These are phyloP conservation scores for Nymphaea thermarum DNA, from an alignment of 164 flowering plant genomes.

Conservation along the genomic window DNA sequence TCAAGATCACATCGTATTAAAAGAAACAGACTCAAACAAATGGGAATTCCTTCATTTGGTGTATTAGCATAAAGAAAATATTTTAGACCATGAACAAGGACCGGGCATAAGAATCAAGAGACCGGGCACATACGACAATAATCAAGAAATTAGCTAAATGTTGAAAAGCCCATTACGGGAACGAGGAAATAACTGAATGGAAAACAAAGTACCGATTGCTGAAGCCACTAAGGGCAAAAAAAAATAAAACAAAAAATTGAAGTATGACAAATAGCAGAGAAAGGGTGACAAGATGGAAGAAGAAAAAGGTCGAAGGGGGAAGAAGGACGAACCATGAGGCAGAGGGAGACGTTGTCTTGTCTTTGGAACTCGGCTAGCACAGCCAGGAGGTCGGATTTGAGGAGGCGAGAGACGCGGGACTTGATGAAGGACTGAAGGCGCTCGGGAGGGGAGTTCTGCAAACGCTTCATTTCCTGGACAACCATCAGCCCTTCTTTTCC, in stretches of 20 bases:
- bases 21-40: no score
- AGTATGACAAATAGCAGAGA: neutral
- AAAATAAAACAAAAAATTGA: neutral
- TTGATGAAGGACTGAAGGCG: constrained; percentile 58
- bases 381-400: constrained; percentile 76
- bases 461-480: constrained; percentile 78
- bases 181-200: neutral
- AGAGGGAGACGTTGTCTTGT: constrained; percentile 74
- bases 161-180: neutral
- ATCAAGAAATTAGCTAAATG: neutral
- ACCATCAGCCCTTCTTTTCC: constrained; percentile 74
- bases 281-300: neutral
- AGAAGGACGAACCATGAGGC: constrained; percentile 31
- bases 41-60: no score
- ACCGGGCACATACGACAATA: no score
- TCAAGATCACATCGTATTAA: no score
- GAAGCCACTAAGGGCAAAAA: no score
- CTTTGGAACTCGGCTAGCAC: constrained; percentile 88
- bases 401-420: constrained; percentile 77
- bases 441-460: constrained; percentile 28
- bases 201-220: neutral
- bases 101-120: no score
- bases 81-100: no score
- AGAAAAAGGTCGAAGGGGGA: neutral
- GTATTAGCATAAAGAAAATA: no score